These are phyloP conservation scores for Metarhizium anisopliae DNA, from an alignment of 2,329 filamentous ascomycete genomes.

Conservation along the genomic window DNA sequence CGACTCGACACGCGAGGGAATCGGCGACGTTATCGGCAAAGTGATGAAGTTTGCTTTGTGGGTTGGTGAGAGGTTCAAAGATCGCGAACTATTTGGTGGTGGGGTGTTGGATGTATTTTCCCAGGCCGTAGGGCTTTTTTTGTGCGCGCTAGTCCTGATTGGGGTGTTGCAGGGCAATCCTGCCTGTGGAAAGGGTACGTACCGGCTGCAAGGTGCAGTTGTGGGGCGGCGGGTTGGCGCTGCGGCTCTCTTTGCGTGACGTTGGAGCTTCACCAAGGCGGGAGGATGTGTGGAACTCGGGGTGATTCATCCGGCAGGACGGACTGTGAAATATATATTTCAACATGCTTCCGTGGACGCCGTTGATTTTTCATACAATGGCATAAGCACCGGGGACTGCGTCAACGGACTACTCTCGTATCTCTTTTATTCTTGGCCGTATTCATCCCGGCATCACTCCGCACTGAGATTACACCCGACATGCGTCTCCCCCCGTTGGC, in stretches of 20 bases:
- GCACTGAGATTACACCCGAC: not conserved
- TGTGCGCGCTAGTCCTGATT: conserved; percentile 12
- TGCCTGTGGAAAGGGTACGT: not conserved
- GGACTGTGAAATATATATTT: not conserved
- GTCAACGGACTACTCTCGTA: not conserved
- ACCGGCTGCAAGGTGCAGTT: not conserved
- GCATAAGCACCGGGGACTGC: not conserved
- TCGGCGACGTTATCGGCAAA: conserved; percentile 56
- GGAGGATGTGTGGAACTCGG: not conserved
- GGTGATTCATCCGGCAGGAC: not conserved
- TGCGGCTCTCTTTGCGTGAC: not conserved
- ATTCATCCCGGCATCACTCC: not conserved
- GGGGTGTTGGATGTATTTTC: not conserved
- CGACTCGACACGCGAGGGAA: conserved; percentile 60
- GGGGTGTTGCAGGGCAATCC: not conserved
- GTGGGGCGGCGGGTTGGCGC: not conserved
- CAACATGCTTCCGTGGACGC: too few relatives aligned
- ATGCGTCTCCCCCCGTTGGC: conserved; percentile 54
- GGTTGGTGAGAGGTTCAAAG: not conserved
- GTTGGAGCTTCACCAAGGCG: too few relatives aligned
- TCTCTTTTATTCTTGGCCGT: too few relatives aligned
- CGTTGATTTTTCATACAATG: not conserved
- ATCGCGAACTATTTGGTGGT: conserved; percentile 10
- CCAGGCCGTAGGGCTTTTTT: conserved; percentile 8
- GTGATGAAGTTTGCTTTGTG: conserved; percentile 54